Evolutionary conservation across 2,329 filamentous ascomycete genomes (phyloP).

Genomic region (Sclerotinia glacialis): DNA sequence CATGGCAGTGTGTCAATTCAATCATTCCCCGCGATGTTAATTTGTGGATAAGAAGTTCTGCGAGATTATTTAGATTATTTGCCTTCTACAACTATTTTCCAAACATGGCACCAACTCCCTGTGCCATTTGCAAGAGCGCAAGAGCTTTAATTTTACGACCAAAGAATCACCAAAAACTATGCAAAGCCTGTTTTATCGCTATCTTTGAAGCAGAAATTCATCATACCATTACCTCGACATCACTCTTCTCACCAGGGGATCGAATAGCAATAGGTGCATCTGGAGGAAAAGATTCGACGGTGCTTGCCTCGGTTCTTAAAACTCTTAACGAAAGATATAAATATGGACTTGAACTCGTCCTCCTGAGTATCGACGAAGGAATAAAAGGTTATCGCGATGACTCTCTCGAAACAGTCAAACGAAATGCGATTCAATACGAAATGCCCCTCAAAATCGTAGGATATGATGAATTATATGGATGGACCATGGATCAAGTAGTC

Average conservation of each 20-base stretch:
- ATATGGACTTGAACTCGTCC: constrained; percentile 80
- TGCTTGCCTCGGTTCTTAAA: constrained; percentile 90
- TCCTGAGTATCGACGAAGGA: constrained; percentile 93
- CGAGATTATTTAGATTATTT: neutral
- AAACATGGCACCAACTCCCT: constrained; percentile 68
- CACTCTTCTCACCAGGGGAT: constrained; percentile 82
- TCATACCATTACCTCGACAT: constrained; percentile 78
- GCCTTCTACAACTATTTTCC: neutral
- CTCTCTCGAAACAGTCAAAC: constrained; percentile 91
- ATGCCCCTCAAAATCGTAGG: constrained; percentile 91
- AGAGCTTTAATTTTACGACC: constrained; percentile 88
- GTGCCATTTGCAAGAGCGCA: constrained; percentile 70
- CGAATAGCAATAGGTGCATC: constrained; percentile 91
- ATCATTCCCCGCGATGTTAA: constrained; percentile 18
- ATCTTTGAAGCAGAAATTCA: constrained; percentile 94
- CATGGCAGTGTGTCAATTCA: neutral
- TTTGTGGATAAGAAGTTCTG: constrained; percentile 2
- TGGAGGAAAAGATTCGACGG: constrained; percentile 95
- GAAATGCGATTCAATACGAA: constrained; percentile 85
- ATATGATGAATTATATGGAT: constrained; percentile 91
- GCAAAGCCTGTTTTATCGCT: constrained; percentile 79
- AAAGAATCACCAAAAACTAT: constrained; percentile 92
- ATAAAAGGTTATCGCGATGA: constrained; percentile 97
- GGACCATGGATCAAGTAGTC: constrained; percentile 99
- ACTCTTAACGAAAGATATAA: constrained; percentile 86